Evolutionary conservation across 345 rosid species (phyloP).

Genomic region (Eucalyptus tenuipes): DNA sequence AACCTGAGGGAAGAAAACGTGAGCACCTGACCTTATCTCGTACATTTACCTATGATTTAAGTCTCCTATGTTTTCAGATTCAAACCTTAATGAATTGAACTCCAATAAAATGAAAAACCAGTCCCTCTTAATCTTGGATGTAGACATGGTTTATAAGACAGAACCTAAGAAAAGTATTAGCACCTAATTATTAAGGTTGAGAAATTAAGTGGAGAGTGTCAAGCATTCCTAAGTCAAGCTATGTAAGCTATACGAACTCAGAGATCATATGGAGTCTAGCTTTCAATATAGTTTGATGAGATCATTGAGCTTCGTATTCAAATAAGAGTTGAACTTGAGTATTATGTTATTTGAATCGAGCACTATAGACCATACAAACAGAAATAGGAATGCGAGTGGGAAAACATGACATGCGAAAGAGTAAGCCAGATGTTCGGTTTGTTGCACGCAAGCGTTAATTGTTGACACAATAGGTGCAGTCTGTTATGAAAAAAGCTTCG

Average conservation of each 20-base stretch:
- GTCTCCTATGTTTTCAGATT: neutral
- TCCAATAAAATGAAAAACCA: no score
- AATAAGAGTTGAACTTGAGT: neutral
- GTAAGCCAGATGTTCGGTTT: neutral
- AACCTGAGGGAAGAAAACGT: neutral
- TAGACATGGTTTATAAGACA: neutral
- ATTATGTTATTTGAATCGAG: neutral
- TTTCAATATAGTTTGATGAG: neutral
- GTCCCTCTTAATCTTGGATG: neutral
- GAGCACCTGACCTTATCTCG: conserved; percentile 12
- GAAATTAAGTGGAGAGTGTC: neutral
- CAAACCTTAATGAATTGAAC: neutral
- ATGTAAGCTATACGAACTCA: neutral
- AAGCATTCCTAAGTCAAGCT: neutral
- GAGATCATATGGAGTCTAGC: neutral
- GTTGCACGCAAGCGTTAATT: neutral
- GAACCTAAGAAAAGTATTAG: neutral
- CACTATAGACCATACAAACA: neutral
- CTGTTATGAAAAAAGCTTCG: rapidly evolving
- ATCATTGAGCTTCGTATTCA: neutral
- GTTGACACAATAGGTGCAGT: neutral
- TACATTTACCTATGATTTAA: neutral
- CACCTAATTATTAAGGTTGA: neutral
- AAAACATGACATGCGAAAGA: neutral
- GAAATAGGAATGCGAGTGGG: neutral